These are phyloP conservation scores for Aspergillus puulaauensis DNA, from an alignment of 2,329 filamentous ascomycete genomes.

Conservation along the genomic window DNA sequence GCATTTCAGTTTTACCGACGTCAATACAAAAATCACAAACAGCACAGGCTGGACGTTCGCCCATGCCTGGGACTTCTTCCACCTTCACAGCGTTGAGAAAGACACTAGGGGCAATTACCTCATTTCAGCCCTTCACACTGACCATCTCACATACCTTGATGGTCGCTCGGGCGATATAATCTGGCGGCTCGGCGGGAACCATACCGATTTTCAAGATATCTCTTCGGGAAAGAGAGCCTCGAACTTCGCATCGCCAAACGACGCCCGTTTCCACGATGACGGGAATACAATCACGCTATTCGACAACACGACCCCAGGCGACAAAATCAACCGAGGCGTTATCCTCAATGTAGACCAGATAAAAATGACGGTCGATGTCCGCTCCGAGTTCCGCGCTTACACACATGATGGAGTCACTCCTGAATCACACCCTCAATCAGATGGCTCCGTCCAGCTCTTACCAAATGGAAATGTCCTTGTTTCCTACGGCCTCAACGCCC, in stretches of 20 bases:
- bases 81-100: conserved; percentile 56
- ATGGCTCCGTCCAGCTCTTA: conserved; percentile 47
- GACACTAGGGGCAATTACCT: conserved; percentile 46
- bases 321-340: conserved; percentile 42
- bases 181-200: conserved; percentile 53
- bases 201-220: conserved; percentile 44
- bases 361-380: conserved; percentile 45
- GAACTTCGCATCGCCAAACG: conserved; percentile 54
- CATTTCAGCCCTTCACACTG: conserved; percentile 41
- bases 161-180: conserved; percentile 47
- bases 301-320: conserved; percentile 37
- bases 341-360: conserved; percentile 42
- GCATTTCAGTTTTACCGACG: conserved; percentile 36
- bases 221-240: conserved; percentile 43
- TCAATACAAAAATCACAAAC: conserved; percentile 16
- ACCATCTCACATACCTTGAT: conserved; percentile 42
- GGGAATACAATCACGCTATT: conserved; percentile 38
- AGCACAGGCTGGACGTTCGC: conserved; percentile 17
- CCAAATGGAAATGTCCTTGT: conserved; percentile 47
- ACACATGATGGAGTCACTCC: conserved; percentile 32
- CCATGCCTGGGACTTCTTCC: conserved; percentile 54
- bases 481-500: conserved; percentile 49
- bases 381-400: conserved; percentile 42
- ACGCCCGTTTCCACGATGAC: conserved; percentile 46
- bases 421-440: conserved; percentile 42